Evolutionary conservation across 148 eudicot genomes (phyloP), one percentile per base, ranked within the genome.

Genomic region (Cornus controversa): DNA sequence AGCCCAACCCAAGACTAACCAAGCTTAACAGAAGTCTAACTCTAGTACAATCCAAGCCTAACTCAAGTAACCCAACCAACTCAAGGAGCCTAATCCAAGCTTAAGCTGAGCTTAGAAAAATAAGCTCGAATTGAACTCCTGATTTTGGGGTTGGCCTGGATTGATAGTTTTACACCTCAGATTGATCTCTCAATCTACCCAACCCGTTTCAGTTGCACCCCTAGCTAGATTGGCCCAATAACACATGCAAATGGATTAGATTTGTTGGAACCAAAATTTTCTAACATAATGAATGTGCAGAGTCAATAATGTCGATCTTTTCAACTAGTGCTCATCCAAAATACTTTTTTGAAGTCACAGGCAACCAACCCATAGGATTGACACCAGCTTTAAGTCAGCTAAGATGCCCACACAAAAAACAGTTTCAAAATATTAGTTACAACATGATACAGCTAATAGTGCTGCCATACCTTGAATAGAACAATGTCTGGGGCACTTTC

Each of bases 401-500:
- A 70, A 42, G 69, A 11, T 15, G 57, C 15, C 57, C 57, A 58
- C 37, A 42, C 2, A 64, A 24, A 37, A n/a, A 37, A 64, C 63
- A 62, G 18, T 26, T 57, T 62, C 75, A 50, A 77, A 37, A 71
- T 15, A 62, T 58, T n/a, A 31, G 37, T 26, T 75, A 72, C 14
- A 22, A 20, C 14, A 64, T 16, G 65, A 16, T 31, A 45, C 40
- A 23, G 29, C 26, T 67, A 68, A 23, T 23, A 67, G 10, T 65
- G 18, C 75, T 66, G 42, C 24, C 68, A 77, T 88, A 91, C 99
- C 98, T 91, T 96, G 75, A 96, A 93, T 50, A 96, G 88, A 84
- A 86, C 91, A 36, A 93, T 92, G 78, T 96, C 99, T 40, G 98
- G 97, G 63, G 99, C 92, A 86, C 97, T 96, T 86, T 92, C 98